phyloP scores from a whole-genome alignment of 805 yeast species.

The Teunomyces stri region DNA sequence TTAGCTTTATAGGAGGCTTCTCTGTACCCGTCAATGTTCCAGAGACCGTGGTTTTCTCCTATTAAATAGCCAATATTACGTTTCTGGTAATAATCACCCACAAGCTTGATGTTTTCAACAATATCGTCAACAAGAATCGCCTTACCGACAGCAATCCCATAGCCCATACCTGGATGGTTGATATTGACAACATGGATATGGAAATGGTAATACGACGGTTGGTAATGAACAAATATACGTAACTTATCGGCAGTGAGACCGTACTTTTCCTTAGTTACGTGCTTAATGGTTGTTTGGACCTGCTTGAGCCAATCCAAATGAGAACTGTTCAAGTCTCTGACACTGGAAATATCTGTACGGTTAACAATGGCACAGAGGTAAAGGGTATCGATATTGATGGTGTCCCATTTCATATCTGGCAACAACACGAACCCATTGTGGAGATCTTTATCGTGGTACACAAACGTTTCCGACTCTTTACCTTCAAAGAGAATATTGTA shows the following conservation, averaged over 20 bases:
- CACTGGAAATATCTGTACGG: conserved; percentile 62
- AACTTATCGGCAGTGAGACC: conserved; percentile 54
- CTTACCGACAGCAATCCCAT: conserved; percentile 71
- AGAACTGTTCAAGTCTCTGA: conserved; percentile 64
- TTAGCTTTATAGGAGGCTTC: conserved; percentile 7
- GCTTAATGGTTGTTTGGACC: conserved; percentile 45
- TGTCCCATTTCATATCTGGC: conserved; percentile 98
- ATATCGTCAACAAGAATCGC: conserved; percentile 81
- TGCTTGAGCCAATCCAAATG: conserved; percentile 60
- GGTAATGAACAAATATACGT: conserved; percentile 84
- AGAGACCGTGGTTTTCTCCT: conserved; percentile 77
- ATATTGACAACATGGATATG: conserved; percentile 87
- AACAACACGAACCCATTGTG: conserved; percentile 65
- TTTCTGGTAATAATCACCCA: conserved; percentile 57
- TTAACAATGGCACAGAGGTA: conserved; percentile 77
- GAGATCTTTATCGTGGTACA: conserved; percentile 59
- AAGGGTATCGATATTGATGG: conserved; percentile 60
- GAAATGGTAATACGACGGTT: conserved; percentile 94
- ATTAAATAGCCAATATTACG: conserved; percentile 63
- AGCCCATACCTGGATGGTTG: conserved; percentile 63
- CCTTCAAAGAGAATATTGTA: conserved; percentile 76
- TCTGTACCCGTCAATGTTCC: conserved; percentile 41
- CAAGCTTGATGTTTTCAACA: conserved; percentile 61
- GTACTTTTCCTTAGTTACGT: conserved; percentile 38
- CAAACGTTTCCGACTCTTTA: conserved; percentile 80